Evolutionary conservation across 2,329 filamentous ascomycete species (phyloP), one percentile per base, ranked within the genome.

Genomic region (Pseudogymnoascus sp.): DNA sequence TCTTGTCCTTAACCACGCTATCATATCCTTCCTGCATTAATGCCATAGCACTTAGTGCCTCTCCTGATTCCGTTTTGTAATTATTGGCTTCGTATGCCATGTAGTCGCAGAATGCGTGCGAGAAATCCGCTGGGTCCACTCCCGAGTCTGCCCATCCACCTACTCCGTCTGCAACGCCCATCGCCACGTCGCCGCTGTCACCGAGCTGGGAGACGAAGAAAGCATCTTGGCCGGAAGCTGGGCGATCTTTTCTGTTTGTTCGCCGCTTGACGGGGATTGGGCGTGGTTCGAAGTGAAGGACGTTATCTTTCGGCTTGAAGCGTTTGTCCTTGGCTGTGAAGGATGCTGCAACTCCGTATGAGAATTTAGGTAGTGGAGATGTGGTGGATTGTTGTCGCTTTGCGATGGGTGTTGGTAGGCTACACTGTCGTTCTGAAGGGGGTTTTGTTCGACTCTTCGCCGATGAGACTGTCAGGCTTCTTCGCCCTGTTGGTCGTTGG

Each of bases 71-170:
- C 2, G 67, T 60, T 67, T 64, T 63, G 28, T 69, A 60, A 36
- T 65, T 68, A 30, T 67, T 80, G 14, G 92, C 89, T 11, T 84
- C 84, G 58, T 86, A 80, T 2, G 92, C 90, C 92, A 97, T 97
- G 74, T 96, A 89, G 68, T 91, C 87, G 79, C 94, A 97, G 63
- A 99, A 79, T 39, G 89, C 90, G 73, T 97, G 93, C 3, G 93
- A 94, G 75, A 97, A 97, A 75, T 97, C 90, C 28, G 92, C 92
- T 7, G 94, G 92, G 70, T 99, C 92, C 59, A 99, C 87, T 47
- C 92, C 92, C 38, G 89, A 93, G 68, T 96, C 90, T 65, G 88
- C 85, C 92, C 94, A 99, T 36, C 94, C 94, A 57, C 94, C 94
- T 0, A 99, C 94, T 9, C 94, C 94, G 72, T 99, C 94, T 60